phyloP scores from a whole-genome alignment of 176 grass and related monocot species.

The barley (Hordeum vulgare) region MorexV3_pseudomolecules_assembly NC_058519.1:95777697-95778196 shows the following conservation, averaged over 20 bases:
- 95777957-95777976: slow-evolving; percentile 4
- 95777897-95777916: slow-evolving; percentile 1
- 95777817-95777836: slow-evolving; percentile 2
- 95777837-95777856: slow-evolving; percentile 23
- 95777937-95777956: slow-evolving; percentile 1
- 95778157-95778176: slow-evolving; percentile 26
- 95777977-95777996: not conserved
- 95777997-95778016: slow-evolving; percentile 14
- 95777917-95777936: not conserved
- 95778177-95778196: slow-evolving; percentile 21
- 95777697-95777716: slow-evolving; percentile 84
- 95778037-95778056: not conserved
- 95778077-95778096: not conserved
- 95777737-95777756: slow-evolving; percentile 33
- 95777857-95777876: slow-evolving; percentile 7
- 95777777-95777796: slow-evolving; percentile 14
- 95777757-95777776: slow-evolving; percentile 35
- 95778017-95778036: not conserved
- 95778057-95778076: not conserved
- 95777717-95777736: slow-evolving; percentile 53
- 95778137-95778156: slow-evolving; percentile 30
- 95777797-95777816: not conserved
- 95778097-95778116: not conserved
- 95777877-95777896: slow-evolving; percentile 5
- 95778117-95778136: slow-evolving; percentile 17